Evolutionary conservation across 306 rosid genomes (phyloP), one percentile per base, ranked within the genome.

Genomic region (Morella rubra): DNA sequence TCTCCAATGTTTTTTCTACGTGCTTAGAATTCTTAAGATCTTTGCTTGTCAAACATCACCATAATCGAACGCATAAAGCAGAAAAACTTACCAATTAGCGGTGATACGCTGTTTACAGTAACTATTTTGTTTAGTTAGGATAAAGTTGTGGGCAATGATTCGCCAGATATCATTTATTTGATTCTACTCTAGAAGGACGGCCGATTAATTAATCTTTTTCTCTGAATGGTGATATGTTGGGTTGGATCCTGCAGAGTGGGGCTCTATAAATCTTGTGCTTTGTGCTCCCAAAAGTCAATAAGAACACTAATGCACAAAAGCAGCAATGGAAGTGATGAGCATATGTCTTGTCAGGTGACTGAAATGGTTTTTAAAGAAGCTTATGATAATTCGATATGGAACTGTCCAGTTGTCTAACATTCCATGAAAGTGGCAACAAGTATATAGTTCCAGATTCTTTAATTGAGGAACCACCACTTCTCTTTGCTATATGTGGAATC

Each of bases 261-360:
- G 80, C 74, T 77, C 74, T 47, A 9, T n/a, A 68, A 44, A 79
- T 76, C 72, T 75, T 20, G 72, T 62, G 11, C 44, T 37, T 40
- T 72, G 53, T 52, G 45, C 44, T 44, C 32, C 11, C 12, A 27
- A 27, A 32, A 1, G 69, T 71, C 72, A 7, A 7, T 66, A 20
- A 66, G 76, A 66, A 78, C 81, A 66, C 27, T 50, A 66, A 67
- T 56, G 84, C 72, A 81, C 73, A 79, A 83, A 83, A 79, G 76
- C 50, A 83, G 24, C 53, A 65, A 2, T 0, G 19, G 81, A 79
- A 83, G 83, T 66, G 86, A 76, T 79, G 68, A 72, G 78, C 86
- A 72, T 83, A 69, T 79, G 81, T 46, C 2, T 52, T 52, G 55
- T 14, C 19, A 13, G 19, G 55, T 51, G 55, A 51, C 20, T 5